Evolutionary conservation across 2,329 filamentous ascomycete species (phyloP).

Genomic region (Allantophomopsis cytisporea): DNA sequence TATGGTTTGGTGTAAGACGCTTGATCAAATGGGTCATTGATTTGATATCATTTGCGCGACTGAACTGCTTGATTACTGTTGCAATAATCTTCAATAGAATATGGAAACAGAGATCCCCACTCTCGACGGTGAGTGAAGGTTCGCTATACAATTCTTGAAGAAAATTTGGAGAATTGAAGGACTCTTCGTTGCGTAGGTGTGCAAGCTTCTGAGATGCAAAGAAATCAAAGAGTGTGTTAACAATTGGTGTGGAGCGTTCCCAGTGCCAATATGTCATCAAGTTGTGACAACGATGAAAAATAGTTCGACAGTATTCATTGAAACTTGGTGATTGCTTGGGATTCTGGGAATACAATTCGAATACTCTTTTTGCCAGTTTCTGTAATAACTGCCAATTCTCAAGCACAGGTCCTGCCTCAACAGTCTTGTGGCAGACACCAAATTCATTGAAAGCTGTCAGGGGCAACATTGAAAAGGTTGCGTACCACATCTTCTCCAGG

Average conservation of each 20-base stretch:
- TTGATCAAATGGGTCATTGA: slow-evolving; percentile 48
- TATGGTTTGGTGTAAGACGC: slow-evolving; percentile 53
- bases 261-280: slow-evolving; percentile 54
- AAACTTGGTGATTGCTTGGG: slow-evolving; percentile 42
- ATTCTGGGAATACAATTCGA: slow-evolving; percentile 42
- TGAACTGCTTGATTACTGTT: slow-evolving; percentile 37
- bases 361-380: slow-evolving; percentile 39
- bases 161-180: slow-evolving; percentile 44
- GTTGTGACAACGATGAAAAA: slow-evolving; percentile 47
- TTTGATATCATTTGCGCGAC: slow-evolving; percentile 31
- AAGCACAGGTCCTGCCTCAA: slow-evolving; percentile 22
- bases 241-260: slow-evolving; percentile 36
- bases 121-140: slow-evolving; percentile 32
- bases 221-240: slow-evolving; percentile 53
- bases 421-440: slow-evolving; percentile 31
- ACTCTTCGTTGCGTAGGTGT: slow-evolving; percentile 52
- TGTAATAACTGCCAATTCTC: slow-evolving; percentile 51
- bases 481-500: slow-evolving; percentile 44
- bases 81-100: slow-evolving; percentile 53
- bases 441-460: slow-evolving; percentile 42
- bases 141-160: slow-evolving; percentile 35
- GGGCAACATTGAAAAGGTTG: slow-evolving; percentile 46
- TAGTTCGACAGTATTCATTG: slow-evolving; percentile 48
- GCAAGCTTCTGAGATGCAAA: slow-evolving; percentile 48
- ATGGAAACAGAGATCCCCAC: slow-evolving; percentile 50